A percentile compares a stretch with the other conserved stretches of the same genome.
Evolutionary conservation across 139 green algal species (phyloP).

Genomic region (Closterium sp.): DNA sequence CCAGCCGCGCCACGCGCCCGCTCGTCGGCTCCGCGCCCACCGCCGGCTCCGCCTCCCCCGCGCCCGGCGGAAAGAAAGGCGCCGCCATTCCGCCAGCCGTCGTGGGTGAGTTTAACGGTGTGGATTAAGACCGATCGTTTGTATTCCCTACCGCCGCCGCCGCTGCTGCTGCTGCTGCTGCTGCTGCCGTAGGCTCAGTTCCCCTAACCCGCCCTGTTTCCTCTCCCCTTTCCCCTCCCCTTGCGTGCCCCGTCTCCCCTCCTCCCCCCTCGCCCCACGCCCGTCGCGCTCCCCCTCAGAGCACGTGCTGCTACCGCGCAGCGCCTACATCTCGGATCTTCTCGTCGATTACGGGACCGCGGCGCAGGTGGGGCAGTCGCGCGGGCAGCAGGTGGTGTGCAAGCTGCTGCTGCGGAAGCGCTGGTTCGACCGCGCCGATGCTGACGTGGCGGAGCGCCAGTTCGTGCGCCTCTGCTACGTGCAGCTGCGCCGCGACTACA

Average conservation of each 20-base stretch:
- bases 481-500: slow-evolving; percentile 21
- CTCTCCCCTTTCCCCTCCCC: too few species aligned
- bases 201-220: too few species aligned
- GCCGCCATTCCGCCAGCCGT: neutral
- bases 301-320: neutral
- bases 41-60: neutral
- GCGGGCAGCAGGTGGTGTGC: neutral
- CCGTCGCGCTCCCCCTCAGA: neutral
- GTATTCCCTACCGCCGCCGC: too few species aligned
- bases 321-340: neutral
- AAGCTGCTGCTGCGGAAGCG: slow-evolving; percentile 10
- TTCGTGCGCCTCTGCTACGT: slow-evolving; percentile 18
- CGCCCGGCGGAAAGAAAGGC: neutral
- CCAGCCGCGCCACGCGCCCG: neutral
- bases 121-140: too few species aligned
- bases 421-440: slow-evolving; percentile 13
- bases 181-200: too few species aligned
- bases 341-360: neutral
- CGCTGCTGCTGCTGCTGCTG: too few species aligned
- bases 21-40: neutral
- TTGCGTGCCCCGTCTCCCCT: too few species aligned
- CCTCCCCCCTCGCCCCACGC: too few species aligned
- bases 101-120: neutral
- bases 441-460: neutral
- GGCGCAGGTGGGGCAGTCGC: neutral